Conservation (phyloP, 2,329 filamentous ascomycete species). For the Aspergillus fumigatiaffinis region DNA sequence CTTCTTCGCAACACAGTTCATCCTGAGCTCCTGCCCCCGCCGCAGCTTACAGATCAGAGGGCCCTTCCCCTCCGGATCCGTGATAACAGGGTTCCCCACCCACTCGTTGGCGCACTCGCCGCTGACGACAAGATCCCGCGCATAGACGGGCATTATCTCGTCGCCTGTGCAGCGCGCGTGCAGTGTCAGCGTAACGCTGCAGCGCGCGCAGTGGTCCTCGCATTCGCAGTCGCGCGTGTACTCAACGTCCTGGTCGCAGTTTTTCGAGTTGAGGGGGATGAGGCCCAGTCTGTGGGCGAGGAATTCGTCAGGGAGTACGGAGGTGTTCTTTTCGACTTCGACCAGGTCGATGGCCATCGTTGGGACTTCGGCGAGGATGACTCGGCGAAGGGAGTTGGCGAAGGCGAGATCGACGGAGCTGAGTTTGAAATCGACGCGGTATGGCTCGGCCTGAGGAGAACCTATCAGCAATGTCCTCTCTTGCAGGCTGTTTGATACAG, state of each 20-base stretch:
- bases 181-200: slow-evolving; percentile 78
- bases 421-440: slow-evolving; percentile 87
- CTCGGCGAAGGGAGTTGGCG: slow-evolving; percentile 85
- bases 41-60: slow-evolving; percentile 86
- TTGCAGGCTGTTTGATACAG: not conserved
- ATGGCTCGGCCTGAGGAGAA: slow-evolving; percentile 62
- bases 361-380: slow-evolving; percentile 89
- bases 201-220: slow-evolving; percentile 89
- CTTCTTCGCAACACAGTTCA: slow-evolving; percentile 94
- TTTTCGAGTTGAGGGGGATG: slow-evolving; percentile 79
- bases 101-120: slow-evolving; percentile 66
- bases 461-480: not conserved
- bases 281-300: slow-evolving; percentile 88
- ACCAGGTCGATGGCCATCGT: slow-evolving; percentile 94
- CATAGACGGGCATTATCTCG: slow-evolving; percentile 90
- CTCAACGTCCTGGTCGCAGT: slow-evolving; percentile 71
- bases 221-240: slow-evolving; percentile 96
- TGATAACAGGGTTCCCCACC: slow-evolving; percentile 78
- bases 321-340: slow-evolving; percentile 87
- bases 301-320: slow-evolving; percentile 95
- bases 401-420: slow-evolving; percentile 85
- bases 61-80: slow-evolving; percentile 75
- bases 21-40: slow-evolving; percentile 81
- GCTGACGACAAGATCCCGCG: slow-evolving; percentile 75
- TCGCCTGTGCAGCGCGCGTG: slow-evolving; percentile 82